Percentiles rank a stretch among this genome's conserved stretches.
Conservation (phyloP, 306 rosid species). For the Calophaca sinica region DNA sequence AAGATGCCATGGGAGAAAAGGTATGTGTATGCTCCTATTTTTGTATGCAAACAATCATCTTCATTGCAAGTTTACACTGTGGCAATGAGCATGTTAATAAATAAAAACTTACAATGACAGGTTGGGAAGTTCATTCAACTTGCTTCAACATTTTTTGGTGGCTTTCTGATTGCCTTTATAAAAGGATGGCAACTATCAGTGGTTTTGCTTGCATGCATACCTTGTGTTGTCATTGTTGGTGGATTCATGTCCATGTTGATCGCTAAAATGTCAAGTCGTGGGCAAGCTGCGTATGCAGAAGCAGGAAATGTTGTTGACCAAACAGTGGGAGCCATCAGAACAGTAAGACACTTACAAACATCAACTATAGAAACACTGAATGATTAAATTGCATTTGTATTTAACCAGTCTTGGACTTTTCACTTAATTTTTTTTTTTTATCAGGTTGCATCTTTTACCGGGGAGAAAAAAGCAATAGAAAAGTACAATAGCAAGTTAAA, state of each 20-base stretch:
- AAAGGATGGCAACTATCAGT: conserved; percentile 80
- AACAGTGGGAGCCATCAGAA: conserved; percentile 81
- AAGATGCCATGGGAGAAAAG: conserved; percentile 95
- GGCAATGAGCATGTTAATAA: neutral
- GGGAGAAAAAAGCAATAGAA: conserved; percentile 79
- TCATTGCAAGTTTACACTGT: neutral
- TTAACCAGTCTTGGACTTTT: neutral
- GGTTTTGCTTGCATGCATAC: conserved; percentile 70
- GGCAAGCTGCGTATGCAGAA: conserved; percentile 86
- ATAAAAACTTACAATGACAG: conserved; percentile 50
- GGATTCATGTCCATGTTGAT: conserved; percentile 52
- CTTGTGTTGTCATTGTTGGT: conserved; percentile 61
- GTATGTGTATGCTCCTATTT: neutral
- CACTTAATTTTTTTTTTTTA: neutral
- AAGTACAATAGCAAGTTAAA: conserved; percentile 67
- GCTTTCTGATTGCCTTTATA: conserved; percentile 66
- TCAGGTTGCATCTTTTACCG: conserved; percentile 91
- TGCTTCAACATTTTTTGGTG: conserved; percentile 71
- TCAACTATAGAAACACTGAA: neutral
- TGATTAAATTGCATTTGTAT: neutral
- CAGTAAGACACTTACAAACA: conserved; percentile 57
- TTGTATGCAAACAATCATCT: too few relatives aligned
- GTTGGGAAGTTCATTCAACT: conserved; percentile 90
- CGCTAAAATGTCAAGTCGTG: conserved; percentile 76
- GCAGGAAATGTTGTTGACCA: conserved; percentile 89